These are phyloP conservation scores for Fragaria iinumae DNA, from an alignment of 306 rosid genomes.

Conservation along the genomic window DNA sequence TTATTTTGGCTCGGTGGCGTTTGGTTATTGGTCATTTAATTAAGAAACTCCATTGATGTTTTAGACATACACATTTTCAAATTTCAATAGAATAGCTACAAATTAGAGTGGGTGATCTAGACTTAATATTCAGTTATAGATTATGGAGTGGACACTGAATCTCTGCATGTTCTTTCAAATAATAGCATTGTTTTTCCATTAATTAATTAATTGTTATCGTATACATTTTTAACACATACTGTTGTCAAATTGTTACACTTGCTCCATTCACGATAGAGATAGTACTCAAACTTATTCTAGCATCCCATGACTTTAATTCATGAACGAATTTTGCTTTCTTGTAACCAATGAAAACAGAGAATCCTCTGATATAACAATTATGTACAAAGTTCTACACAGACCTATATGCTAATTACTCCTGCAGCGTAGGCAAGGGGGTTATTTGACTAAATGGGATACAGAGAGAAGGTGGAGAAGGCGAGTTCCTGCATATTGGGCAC, in stretches of 20 bases:
- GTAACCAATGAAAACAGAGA: not conserved
- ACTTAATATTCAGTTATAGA: not conserved
- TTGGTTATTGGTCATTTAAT: not conserved
- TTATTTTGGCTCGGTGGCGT: not conserved
- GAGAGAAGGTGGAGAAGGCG: not conserved
- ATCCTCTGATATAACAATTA: not conserved
- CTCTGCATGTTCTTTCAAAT: not conserved
- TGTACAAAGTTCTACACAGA: not conserved
- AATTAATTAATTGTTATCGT: not conserved
- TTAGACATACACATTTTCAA: not conserved
- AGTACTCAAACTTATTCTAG: not conserved
- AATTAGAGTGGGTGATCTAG: not conserved
- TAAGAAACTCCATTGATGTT: not conserved
- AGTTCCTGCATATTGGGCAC: slow-evolving; percentile 52
- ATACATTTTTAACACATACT: not conserved
- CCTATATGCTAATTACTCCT: not conserved
- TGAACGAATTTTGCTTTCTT: not conserved
- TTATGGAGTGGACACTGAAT: not conserved
- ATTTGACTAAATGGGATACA: not conserved
- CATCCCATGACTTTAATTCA: not conserved
- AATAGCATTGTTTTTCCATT: not conserved
- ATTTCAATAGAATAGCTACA: not conserved
- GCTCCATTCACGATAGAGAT: not conserved
- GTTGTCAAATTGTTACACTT: not conserved
- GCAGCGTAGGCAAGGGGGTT: not conserved